Evolutionary conservation across 164 flowering plant genomes (phyloP).

Genomic region (Magnolia kwangsiensis): DNA sequence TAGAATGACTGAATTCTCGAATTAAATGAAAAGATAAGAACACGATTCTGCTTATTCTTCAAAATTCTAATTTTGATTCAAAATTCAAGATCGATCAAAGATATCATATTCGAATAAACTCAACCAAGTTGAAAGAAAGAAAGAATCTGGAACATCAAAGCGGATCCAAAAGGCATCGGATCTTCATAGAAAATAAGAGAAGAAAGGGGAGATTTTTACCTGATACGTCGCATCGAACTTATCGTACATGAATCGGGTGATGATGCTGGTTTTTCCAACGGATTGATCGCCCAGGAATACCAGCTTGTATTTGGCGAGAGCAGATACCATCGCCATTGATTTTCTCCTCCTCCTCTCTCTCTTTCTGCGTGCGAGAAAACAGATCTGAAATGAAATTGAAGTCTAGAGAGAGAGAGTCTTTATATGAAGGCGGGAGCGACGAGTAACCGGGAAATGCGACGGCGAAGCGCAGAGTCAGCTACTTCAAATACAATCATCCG

Average conservation of each 20-base stretch:
- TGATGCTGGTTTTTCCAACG: slow-evolving; percentile 85
- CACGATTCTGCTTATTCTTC: not conserved
- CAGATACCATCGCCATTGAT: slow-evolving; percentile 66
- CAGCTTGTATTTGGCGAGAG: slow-evolving; percentile 74
- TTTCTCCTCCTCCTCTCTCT: not conserved
- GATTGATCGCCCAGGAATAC: slow-evolving; percentile 86
- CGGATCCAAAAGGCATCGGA: not conserved
- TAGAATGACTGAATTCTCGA: not conserved
- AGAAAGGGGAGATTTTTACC: slow-evolving; percentile 30
- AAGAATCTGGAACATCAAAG: not conserved
- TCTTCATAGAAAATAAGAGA: not conserved
- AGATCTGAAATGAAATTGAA: not conserved
- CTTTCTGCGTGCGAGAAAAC: not conserved
- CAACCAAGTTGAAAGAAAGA: not conserved
- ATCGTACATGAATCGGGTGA: slow-evolving; percentile 89
- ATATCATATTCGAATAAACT: not conserved
- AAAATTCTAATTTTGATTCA: not conserved
- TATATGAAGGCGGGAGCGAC: not conserved
- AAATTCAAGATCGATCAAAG: not conserved
- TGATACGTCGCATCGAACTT: slow-evolving; percentile 85
- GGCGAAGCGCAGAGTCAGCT: too few relatives aligned
- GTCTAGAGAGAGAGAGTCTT: not conserved
- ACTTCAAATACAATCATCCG: too few relatives aligned
- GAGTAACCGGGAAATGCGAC: not conserved
- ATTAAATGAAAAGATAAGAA: not conserved